Conservation (phyloP, 2,329 filamentous ascomycete genomes). For the Xylogone sp. region DNA sequence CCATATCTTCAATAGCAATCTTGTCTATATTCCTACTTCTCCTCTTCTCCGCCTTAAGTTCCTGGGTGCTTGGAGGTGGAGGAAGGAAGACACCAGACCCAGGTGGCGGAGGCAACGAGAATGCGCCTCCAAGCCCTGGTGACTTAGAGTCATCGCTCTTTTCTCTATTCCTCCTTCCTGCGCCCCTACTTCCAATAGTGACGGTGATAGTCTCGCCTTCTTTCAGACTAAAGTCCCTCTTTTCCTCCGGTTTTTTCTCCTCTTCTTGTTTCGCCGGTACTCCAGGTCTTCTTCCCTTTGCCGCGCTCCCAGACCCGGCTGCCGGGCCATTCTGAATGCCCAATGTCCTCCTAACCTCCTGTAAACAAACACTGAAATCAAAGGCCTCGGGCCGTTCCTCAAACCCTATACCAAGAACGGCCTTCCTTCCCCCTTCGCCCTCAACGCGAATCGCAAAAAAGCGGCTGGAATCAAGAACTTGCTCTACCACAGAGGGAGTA, state of each 20-base stretch:
- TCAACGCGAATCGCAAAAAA: slow-evolving; percentile 84
- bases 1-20: slow-evolving; percentile 54
- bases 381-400: slow-evolving; percentile 84
- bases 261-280: slow-evolving; percentile 30
- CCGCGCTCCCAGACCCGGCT: slow-evolving; percentile 19
- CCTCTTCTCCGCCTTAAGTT: slow-evolving; percentile 58
- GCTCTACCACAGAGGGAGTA: slow-evolving; percentile 61
- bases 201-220: slow-evolving; percentile 87
- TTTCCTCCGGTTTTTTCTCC: slow-evolving; percentile 39
- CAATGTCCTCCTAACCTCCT: slow-evolving; percentile 70
- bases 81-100: slow-evolving; percentile 48
- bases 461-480: slow-evolving; percentile 72
- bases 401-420: slow-evolving; percentile 79
- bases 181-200: slow-evolving; percentile 58
- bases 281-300: slow-evolving; percentile 18
- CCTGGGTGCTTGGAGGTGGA: slow-evolving; percentile 61
- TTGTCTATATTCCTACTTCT: slow-evolving; percentile 42
- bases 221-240: slow-evolving; percentile 79
- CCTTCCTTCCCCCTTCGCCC: slow-evolving; percentile 71
- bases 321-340: slow-evolving; percentile 52
- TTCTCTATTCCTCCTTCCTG: slow-evolving; percentile 19
- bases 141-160: slow-evolving; percentile 20
- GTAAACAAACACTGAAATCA: slow-evolving; percentile 76
- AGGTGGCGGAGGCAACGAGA: slow-evolving; percentile 59
- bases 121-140: slow-evolving; percentile 36